These are phyloP conservation scores for Trichosanthes truncata DNA, from an alignment of 306 rosid genomes.

Conservation along the genomic window DNA sequence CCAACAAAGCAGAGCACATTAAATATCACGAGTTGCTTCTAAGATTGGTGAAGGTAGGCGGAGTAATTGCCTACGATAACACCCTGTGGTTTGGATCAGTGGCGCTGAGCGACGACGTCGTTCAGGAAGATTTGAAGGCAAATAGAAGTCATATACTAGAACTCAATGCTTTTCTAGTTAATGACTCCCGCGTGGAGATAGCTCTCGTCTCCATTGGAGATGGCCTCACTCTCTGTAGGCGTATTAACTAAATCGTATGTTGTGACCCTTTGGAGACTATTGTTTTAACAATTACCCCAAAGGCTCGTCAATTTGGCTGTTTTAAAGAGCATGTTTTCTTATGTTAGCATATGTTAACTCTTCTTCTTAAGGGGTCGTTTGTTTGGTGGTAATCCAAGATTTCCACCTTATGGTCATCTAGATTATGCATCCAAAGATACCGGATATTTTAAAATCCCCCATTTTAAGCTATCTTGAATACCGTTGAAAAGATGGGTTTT, in stretches of 20 bases:
- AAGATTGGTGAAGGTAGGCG: conserved; percentile 42
- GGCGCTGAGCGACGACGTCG: not conserved
- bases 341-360: no score
- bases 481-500: no score
- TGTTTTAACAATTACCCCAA: no score
- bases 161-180: not conserved
- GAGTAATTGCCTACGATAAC: conserved; percentile 50
- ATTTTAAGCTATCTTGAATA: no score
- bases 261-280: no score
- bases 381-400: no score
- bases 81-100: conserved; percentile 51
- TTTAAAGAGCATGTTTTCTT: no score
- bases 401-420: no score
- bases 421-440: no score
- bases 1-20: conserved; percentile 23
- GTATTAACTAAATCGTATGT: not conserved
- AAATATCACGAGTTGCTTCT: conserved; percentile 39
- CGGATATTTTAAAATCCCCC: no score
- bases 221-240: not conserved
- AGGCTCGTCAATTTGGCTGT: no score
- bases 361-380: no score
- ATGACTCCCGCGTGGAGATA: not conserved
- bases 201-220: conserved; percentile 1
- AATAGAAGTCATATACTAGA: not conserved
- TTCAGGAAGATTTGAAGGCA: not conserved